Percentiles rank a stretch among this genome's conserved stretches.
Evolutionary conservation across 768 basidiomycete species (phyloP).

Genomic region (Rhizopogon vulgaris): DNA sequence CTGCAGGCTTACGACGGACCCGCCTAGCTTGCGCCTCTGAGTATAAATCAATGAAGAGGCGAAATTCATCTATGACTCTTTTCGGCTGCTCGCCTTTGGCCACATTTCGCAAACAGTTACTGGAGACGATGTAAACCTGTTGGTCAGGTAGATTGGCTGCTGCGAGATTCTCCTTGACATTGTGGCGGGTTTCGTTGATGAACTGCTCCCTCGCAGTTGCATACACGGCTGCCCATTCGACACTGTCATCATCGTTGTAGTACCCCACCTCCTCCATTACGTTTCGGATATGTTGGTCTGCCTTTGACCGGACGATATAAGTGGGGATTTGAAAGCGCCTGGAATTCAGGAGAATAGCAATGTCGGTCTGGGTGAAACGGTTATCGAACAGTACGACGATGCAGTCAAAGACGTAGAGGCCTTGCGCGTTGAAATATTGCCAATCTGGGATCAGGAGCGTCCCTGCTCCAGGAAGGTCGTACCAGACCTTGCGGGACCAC

Average conservation of each 20-base stretch:
- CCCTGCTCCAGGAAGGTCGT: slow-evolving; percentile 32
- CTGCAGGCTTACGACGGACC: background rate
- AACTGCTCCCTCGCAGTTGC: slow-evolving; percentile 20
- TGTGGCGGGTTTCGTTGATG: slow-evolving; percentile 18
- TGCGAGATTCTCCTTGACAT: slow-evolving; percentile 16
- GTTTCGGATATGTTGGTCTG: slow-evolving; percentile 10
- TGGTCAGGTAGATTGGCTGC: slow-evolving; percentile 21
- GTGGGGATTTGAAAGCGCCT: slow-evolving; percentile 29
- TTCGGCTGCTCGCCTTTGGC: slow-evolving; percentile 19
- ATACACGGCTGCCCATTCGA: slow-evolving; percentile 9
- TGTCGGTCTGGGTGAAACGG: slow-evolving; percentile 31
- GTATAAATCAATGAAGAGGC: slow-evolving; percentile 17
- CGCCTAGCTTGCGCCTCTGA: slow-evolving; percentile 11
- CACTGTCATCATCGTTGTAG: background rate
- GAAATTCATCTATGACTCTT: slow-evolving; percentile 19
- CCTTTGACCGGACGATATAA: slow-evolving; percentile 24
- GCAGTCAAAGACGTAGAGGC: slow-evolving; percentile 31
- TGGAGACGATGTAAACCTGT: slow-evolving; percentile 23
- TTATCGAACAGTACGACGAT: slow-evolving; percentile 29
- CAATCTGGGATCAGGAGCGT: slow-evolving; percentile 30
- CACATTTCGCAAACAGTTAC: slow-evolving; percentile 15
- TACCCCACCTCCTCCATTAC: background rate
- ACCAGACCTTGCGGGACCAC: slow-evolving; percentile 26
- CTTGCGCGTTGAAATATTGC: slow-evolving; percentile 34
- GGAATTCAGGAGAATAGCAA: slow-evolving; percentile 28